Percentiles rank a stretch among this genome's conserved stretches.
phyloP scores from a whole-genome alignment of 2,329 filamentous ascomycete genomes.

The Alternaria brassicae region DNA sequence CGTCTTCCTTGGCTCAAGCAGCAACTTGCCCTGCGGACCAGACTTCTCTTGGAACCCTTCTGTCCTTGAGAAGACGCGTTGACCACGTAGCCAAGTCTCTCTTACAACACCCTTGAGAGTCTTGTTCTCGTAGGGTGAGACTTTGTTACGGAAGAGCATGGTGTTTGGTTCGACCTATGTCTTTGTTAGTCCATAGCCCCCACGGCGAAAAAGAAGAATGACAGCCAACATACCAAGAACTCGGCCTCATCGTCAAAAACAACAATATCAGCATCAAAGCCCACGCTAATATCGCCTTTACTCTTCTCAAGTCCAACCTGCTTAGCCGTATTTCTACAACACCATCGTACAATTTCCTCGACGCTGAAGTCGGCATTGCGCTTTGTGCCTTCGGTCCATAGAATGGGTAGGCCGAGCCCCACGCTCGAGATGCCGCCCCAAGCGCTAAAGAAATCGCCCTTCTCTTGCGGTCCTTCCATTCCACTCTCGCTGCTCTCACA shows the following conservation, averaged over 20 bases:
- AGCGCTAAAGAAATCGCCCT: conserved; percentile 90
- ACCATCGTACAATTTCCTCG: conserved; percentile 83
- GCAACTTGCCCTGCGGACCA: conserved; percentile 57
- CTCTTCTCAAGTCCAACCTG: conserved; percentile 84
- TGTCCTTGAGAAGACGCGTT: conserved; percentile 75
- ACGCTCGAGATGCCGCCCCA: conserved; percentile 98
- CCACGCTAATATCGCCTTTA: conserved; percentile 82
- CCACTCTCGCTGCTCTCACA: conserved; percentile 39
- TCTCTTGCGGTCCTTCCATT: conserved; percentile 51
- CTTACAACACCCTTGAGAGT: conserved; percentile 77
- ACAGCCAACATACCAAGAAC: conserved; percentile 68
- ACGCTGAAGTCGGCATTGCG: conserved; percentile 65
- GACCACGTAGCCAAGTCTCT: conserved; percentile 85
- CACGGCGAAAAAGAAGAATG: neutral
- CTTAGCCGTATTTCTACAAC: conserved; percentile 82
- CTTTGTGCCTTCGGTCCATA: conserved; percentile 77
- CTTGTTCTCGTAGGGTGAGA: conserved; percentile 87
- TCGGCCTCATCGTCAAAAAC: conserved; percentile 86
- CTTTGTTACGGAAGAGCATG: conserved; percentile 95
- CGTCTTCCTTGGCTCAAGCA: conserved; percentile 58
- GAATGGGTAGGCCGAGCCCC: conserved; percentile 87
- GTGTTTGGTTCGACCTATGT: conserved; percentile 63
- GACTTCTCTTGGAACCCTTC: conserved; percentile 67
- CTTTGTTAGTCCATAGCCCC: conserved; percentile 5
- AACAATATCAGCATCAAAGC: conserved; percentile 89